Evolutionary conservation across 257 asterid species (phyloP), one percentile per base, ranked within the genome.

Genomic region (Prunella vulgaris): DNA sequence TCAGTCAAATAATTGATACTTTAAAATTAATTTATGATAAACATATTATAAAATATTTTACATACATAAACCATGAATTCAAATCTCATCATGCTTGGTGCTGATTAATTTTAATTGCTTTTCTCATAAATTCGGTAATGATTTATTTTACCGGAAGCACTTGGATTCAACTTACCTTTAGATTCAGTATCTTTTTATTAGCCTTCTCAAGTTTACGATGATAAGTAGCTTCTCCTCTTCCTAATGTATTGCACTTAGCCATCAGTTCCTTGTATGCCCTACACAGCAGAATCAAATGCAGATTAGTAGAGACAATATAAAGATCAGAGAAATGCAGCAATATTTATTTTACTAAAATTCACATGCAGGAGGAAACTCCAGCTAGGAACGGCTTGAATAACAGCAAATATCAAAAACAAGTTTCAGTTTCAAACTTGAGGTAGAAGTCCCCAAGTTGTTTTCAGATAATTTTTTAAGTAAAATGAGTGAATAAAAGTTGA

Each of bases 221-320:
- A 70, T 83, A 76, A 44, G 88, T 86, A 30, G 99, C 88, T 78
- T 94, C 97, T 66, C 99, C 95, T 80, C 99, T 82, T 78, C 99
- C 97, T 78, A 91, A 85, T 52, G 70, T 52, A 77, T 80, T 89
- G 90, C 97, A 91, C 79, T 89, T 93, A 54, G 85, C 78, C 95
- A 93, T 81, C 76, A 93, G 79, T 80, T 93, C 99, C 87, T 93
- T 93, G 90, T 93, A 93, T 82, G 85, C 83, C 96, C 97, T 94
- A 64, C 51, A 71, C 62, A 57, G 64, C 42, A 66, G 73, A 74
- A 46, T 69, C 27, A 73, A 60, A 60, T 62, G 53, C 42, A 51
- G 67, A 69, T 51, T 30, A 66, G 30, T 32, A 51, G 21, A 18
- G 69, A 7, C 46, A 44, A 21, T 18, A 12, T 42, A 61, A 56